Evolutionary conservation across 176 grass and related monocot species (phyloP), one percentile per base, ranked within the genome.

Genomic region (Juncus inflexus): DNA sequence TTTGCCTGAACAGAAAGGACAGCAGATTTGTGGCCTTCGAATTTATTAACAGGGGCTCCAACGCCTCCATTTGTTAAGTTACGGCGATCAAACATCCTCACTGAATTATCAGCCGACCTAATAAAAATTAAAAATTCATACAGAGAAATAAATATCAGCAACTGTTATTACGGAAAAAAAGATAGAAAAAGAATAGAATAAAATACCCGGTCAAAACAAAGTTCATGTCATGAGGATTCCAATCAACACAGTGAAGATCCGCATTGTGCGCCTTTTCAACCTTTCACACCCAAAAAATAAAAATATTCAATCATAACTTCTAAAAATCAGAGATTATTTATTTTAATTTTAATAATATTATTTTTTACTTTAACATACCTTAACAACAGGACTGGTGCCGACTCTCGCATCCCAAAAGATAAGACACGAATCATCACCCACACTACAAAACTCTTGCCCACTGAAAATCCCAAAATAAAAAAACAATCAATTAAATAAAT

Each of bases 321-420:
- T 12, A 70, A 70, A 12, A 55, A 40, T 39, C 35, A 37, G 8
- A 53, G 47, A 19, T 36, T 51, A 37, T 15, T 53, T 4, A 55
- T 15, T 40, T 13, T 8, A 9, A 12, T 13, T 14, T 69, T 56
- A 58, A 10, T 12, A 71, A 60, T 35, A 57, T 60, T 71, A 71
- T 59, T 11, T 55, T 41, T 5, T 69, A 55, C 12, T 36, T 40
- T 9, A 59, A 41, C 54, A 47, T 56, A 99, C 95, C 89, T 99
- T 99, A 65, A 99, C 83, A 82, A 76, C 80, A 65, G 95, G 95
- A 75, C 50, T 65, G 9, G 78, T 90, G 73, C 95, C 85, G 80
- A 78, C 84, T 76, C 95, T 82, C 42, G 95, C 95, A 83, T 99
- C 95, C 95, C 95, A 99, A 65, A 99, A 81, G 81, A 99, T 99